Evolutionary conservation across 2,329 filamentous ascomycete genomes (phyloP).

Genomic region (Paecilomyces sp.): DNA sequence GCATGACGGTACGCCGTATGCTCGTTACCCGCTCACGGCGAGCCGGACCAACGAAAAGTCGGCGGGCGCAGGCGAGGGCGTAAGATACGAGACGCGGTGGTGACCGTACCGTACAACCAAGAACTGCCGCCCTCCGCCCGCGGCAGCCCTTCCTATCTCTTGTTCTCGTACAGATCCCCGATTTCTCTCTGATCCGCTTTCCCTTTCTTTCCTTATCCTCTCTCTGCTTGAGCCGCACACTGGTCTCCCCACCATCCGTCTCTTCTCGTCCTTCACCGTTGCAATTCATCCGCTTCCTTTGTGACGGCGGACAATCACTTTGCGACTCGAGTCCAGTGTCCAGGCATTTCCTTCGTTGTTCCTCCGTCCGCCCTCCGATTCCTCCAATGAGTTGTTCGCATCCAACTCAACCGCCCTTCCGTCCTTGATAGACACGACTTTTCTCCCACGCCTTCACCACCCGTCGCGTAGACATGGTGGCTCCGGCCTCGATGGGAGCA

Average conservation of each 20-base stretch:
- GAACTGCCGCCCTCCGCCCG: not conserved
- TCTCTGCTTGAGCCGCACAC: not conserved
- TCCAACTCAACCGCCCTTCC: constrained; percentile 18
- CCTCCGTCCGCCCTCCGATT: not conserved
- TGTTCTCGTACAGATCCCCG: not conserved
- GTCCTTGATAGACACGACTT: constrained; percentile 17
- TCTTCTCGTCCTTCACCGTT: not conserved
- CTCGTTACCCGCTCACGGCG: not conserved
- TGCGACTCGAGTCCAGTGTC: not conserved
- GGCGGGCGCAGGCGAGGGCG: not conserved
- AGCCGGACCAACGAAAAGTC: not conserved
- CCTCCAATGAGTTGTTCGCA: constrained; percentile 28
- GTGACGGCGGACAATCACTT: not conserved
- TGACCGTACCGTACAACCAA: not conserved
- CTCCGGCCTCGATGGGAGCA: constrained; percentile 36
- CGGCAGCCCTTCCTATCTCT: not conserved
- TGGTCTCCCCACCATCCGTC: not conserved
- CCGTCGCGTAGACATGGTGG: constrained; percentile 33
- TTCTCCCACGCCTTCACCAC: constrained; percentile 6
- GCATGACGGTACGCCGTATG: not conserved
- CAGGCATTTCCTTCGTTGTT: not conserved
- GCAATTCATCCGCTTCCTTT: not conserved
- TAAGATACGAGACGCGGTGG: no score
- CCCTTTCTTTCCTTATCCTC: not conserved
- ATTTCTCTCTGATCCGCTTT: not conserved